Evolutionary conservation across 116 monocot genomes (phyloP).

Genomic region (Cymodocea nodosa): DNA sequence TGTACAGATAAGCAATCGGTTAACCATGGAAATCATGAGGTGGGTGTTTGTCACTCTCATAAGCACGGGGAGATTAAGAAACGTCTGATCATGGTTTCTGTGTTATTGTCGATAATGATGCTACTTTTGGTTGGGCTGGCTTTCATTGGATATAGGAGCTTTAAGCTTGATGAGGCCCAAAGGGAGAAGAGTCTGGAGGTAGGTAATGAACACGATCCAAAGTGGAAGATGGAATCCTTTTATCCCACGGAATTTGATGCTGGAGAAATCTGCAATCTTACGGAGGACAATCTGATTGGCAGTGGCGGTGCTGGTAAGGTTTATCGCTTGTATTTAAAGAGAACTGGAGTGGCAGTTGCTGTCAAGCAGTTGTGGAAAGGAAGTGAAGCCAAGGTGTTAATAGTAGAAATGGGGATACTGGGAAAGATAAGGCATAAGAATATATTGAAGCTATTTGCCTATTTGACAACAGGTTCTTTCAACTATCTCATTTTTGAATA

Average conservation of each 20-base stretch:
- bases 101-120: constrained; percentile 24
- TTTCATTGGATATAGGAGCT: constrained; percentile 37
- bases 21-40: constrained; percentile 8
- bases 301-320: constrained; percentile 66
- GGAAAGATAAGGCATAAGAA: constrained; percentile 79
- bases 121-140: constrained; percentile 34
- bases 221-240: constrained; percentile 54
- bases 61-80: constrained; percentile 16
- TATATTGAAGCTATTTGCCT: constrained; percentile 71
- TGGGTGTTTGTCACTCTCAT: constrained; percentile 25
- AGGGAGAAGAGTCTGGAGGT: constrained; percentile 21
- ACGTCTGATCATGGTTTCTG: constrained; percentile 6
- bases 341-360: constrained; percentile 44
- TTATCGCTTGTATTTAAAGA: constrained; percentile 46
- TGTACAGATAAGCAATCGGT: constrained; percentile 22
- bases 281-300: constrained; percentile 67
- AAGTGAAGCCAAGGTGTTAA: constrained; percentile 23
- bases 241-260: constrained; percentile 55
- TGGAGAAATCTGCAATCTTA: constrained; percentile 48
- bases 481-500: constrained; percentile 71
- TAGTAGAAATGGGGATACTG: constrained; percentile 50
- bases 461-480: constrained; percentile 26
- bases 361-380: constrained; percentile 61
- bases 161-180: constrained; percentile 34
- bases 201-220: constrained; percentile 13